Conservation (phyloP, 2,329 filamentous ascomycete genomes). For the Leptographium flavum region DNA sequence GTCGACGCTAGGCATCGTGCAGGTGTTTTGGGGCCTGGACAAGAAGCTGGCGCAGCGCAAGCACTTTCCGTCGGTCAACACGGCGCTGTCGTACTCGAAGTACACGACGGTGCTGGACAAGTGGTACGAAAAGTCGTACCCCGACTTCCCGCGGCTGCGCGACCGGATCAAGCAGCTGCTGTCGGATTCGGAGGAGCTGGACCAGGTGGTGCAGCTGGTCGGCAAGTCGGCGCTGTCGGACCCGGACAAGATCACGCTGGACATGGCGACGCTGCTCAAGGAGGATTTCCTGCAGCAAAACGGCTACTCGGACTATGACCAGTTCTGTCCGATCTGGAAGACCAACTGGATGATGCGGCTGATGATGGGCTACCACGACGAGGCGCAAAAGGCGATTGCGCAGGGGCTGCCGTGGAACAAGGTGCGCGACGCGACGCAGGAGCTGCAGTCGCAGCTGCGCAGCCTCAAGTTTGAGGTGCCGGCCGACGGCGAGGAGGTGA, state of each 20-base stretch:
- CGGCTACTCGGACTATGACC: slow-evolving; percentile 96
- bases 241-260: slow-evolving; percentile 94
- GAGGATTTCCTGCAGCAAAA: slow-evolving; percentile 99
- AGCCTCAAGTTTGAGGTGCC: slow-evolving; percentile 97
- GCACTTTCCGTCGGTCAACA: slow-evolving; percentile 99
- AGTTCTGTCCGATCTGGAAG: slow-evolving; percentile 99
- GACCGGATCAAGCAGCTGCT: slow-evolving; percentile 90
- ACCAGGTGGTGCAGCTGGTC: slow-evolving; percentile 96
- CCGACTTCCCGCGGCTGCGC: slow-evolving; percentile 84
- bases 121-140: slow-evolving; percentile 86
- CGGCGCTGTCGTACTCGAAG: slow-evolving; percentile 87
- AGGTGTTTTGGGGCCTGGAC: slow-evolving; percentile 99
- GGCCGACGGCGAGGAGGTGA: slow-evolving; percentile 62
- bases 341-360: slow-evolving; percentile 99
- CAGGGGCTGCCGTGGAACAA: slow-evolving; percentile 88
- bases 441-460: slow-evolving; percentile 72
- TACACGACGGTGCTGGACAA: slow-evolving; percentile 81
- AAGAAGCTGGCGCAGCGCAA: slow-evolving; percentile 99
- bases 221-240: slow-evolving; percentile 95
- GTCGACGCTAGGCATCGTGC: slow-evolving; percentile 88
- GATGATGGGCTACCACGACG: slow-evolving; percentile 96
- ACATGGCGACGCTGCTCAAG: slow-evolving; percentile 83
- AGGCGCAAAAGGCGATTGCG: slow-evolving; percentile 85
- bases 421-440: slow-evolving; percentile 77
- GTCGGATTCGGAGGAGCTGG: slow-evolving; percentile 88